A percentile compares a stretch with the other conserved stretches of the same genome.
phyloP scores from a whole-genome alignment of 805 yeast genomes.

The Schizosaccharomyces cryophilus region DNA sequence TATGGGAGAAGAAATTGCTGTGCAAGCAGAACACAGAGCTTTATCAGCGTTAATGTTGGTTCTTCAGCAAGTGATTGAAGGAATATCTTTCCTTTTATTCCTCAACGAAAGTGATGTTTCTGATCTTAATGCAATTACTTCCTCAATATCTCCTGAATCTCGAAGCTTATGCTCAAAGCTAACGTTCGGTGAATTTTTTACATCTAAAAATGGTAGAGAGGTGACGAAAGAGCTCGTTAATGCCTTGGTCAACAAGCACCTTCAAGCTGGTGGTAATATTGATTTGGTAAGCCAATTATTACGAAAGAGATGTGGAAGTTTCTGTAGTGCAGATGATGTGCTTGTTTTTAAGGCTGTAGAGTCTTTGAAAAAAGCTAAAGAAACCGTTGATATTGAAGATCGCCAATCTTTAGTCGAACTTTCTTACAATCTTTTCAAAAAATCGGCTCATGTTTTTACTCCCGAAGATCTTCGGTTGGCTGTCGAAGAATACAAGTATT shows the following conservation, averaged over 20 bases:
- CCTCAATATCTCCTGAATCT: constrained; percentile 38
- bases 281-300: constrained; percentile 68
- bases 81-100: constrained; percentile 64
- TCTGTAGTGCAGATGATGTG: constrained; percentile 84
- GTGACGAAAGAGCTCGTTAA: constrained; percentile 68
- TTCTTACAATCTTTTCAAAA: constrained; percentile 53
- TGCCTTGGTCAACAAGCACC: constrained; percentile 68
- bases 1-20: constrained; percentile 13
- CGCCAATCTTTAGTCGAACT: constrained; percentile 39
- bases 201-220: constrained; percentile 37
- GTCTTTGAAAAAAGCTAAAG: constrained; percentile 66
- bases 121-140: constrained; percentile 28
- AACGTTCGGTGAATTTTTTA: constrained; percentile 51
- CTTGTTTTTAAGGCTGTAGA: constrained; percentile 84
- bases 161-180: constrained; percentile 43
- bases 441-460: constrained; percentile 53
- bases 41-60: constrained; percentile 53
- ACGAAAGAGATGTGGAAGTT: constrained; percentile 82
- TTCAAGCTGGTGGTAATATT: constrained; percentile 76
- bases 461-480: constrained; percentile 65
- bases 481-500: constrained; percentile 46
- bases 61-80: constrained; percentile 61
- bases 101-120: constrained; percentile 38
- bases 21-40: constrained; percentile 77
- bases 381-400: constrained; percentile 45